A percentile compares a stretch with the other conserved stretches of the same genome.
Evolutionary conservation across 345 rosid genomes (phyloP).

Genomic region (Brassica rapa): DNA sequence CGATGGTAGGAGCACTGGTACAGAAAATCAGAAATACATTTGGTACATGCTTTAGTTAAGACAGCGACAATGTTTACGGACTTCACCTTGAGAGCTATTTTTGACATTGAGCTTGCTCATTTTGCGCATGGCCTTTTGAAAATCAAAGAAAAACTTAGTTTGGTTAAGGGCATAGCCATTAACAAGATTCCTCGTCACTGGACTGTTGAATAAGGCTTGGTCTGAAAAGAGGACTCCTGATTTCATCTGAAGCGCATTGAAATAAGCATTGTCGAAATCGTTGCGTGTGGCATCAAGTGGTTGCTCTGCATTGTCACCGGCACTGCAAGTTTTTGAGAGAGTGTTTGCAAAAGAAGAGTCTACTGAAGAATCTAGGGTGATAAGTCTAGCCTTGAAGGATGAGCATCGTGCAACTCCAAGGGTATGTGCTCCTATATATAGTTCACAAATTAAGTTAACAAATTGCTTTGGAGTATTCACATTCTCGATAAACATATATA

Average conservation of each 20-base stretch:
- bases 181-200: constrained; percentile 53
- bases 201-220: constrained; percentile 56
- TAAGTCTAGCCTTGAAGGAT: constrained; percentile 72
- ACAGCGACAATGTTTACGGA: constrained; percentile 59
- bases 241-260: constrained; percentile 52
- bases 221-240: constrained; percentile 83
- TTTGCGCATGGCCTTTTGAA: constrained; percentile 82
- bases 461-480: not conserved
- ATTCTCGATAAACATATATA: not conserved
- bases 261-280: constrained; percentile 71
- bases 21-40: constrained; percentile 1
- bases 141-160: constrained; percentile 86
- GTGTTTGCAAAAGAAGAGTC: constrained; percentile 58
- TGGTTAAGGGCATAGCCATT: constrained; percentile 66
- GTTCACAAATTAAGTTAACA: constrained; percentile 48
- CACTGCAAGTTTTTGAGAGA: constrained; percentile 60
- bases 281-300: constrained; percentile 66
- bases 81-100: constrained; percentile 68
- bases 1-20: constrained; percentile 5
- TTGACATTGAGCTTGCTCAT: constrained; percentile 77
- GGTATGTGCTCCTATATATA: constrained; percentile 73
- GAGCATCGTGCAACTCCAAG: constrained; percentile 88
- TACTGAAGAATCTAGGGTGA: constrained; percentile 49
- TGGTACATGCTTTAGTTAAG: constrained; percentile 47
- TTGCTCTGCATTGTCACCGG: constrained; percentile 78